Base-by-base conservation (phyloP, 2,329 filamentous ascomycete species). In the Sporothrix euskadiensis region DNA sequence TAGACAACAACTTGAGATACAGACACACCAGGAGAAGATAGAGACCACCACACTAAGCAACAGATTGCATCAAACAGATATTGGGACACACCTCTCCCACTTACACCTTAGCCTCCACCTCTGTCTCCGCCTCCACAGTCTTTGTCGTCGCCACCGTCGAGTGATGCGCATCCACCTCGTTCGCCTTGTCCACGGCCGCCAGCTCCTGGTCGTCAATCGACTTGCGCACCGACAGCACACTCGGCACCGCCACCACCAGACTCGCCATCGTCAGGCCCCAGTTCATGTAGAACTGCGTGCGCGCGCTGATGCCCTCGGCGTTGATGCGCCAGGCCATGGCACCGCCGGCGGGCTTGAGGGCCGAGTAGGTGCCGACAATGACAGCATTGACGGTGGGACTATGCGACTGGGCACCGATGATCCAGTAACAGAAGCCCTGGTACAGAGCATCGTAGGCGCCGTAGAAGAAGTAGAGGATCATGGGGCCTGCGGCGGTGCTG, bases 401-500 rank as follows among this genome's bases (percentile, higher is more conserved):
- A 76, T 85, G 84, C 39, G 81, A 83, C 74, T 81, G 80, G 0
- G 84, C 82, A 7, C 84, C 83, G 71, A 85, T 83, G 30, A 85
- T 78, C 88, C 89, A 91, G 83, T 91, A 91, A 63, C 88, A 87
- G 75, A 83, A 86, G 1, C 87, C 88, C 79, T 92, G 89, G 89
- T 89, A 92, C 22, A 89, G 84, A 1, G 90, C 88, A 79, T 92
- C 90, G 78, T 89, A 91, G 75, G 88, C 85, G 59, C 90, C 90
- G 78, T 91, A 92, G 81, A 91, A 91, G 79, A 92, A 89, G 82
- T 91, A 92, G 16, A 92, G 82, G 77, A 91, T 88, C 78, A 92
- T 90, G 9, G 90, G 75, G 7, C 75, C 74, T 2, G 73, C 63
- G 1, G 73, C 71, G 19, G 30, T 39, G 8, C 35, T 10, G 49